Evolutionary conservation across 352 stramenopile species (phyloP).

Genomic region (Pythium phragmitis): DNA sequence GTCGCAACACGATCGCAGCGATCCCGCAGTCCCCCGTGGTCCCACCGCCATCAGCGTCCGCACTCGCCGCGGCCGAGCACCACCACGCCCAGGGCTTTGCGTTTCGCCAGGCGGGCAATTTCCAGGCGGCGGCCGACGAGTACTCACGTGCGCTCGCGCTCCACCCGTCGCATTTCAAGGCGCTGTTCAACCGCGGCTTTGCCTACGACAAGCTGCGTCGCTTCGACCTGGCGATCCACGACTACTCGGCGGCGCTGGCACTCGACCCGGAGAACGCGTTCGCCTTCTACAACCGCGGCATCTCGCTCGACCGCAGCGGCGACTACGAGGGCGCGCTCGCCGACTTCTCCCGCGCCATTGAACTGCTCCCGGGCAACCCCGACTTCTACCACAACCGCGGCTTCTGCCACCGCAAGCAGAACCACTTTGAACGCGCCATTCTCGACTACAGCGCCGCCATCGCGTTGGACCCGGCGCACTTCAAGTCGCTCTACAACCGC

Average conservation of each 20-base stretch:
- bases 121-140: constrained; percentile 67
- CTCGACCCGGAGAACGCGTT: constrained; percentile 79
- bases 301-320: constrained; percentile 80
- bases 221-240: constrained; percentile 73
- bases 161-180: constrained; percentile 85
- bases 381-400: constrained; percentile 86
- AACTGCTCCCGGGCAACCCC: constrained; percentile 66
- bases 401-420: constrained; percentile 83
- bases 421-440: constrained; percentile 77
- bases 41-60: not conserved
- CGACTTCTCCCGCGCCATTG: constrained; percentile 82
- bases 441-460: constrained; percentile 77
- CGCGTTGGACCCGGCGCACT: constrained; percentile 66
- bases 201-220: constrained; percentile 77
- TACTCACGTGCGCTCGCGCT: constrained; percentile 77
- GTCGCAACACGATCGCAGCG: constrained; percentile 32
- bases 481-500: constrained; percentile 89
- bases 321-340: constrained; percentile 79
- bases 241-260: constrained; percentile 70
- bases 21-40: constrained; percentile 15
- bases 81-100: constrained; percentile 71
- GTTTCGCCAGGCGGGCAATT: constrained; percentile 79
- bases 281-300: constrained; percentile 82
- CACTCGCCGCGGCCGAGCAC: constrained; percentile 39
- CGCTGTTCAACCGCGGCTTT: constrained; percentile 88